Percentiles rank a stretch among this genome's conserved stretches.
phyloP scores from a whole-genome alignment of 176 grass and related monocot genomes.

The Olyra latifolia region DNA sequence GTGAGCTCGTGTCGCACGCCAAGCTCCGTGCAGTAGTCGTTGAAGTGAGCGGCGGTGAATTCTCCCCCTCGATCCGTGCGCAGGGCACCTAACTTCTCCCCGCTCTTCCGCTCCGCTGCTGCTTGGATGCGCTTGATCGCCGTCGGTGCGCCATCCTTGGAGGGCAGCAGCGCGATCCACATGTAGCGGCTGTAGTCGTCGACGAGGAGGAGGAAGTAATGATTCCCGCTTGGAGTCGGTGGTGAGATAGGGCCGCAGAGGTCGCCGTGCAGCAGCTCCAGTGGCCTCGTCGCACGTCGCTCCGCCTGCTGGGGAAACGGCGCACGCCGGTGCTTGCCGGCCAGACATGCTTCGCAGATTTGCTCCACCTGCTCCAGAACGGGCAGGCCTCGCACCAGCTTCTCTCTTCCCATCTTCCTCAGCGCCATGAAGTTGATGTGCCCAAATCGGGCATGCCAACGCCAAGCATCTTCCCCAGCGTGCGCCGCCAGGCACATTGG shows the following conservation, averaged over 20 bases:
- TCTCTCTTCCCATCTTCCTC: no score
- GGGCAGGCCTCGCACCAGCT: background rate
- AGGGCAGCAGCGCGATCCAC: background rate
- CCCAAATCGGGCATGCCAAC: background rate
- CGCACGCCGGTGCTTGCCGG: background rate
- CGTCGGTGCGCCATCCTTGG: no score
- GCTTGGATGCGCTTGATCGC: background rate
- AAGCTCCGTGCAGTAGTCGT: no score
- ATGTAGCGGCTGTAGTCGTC: background rate
- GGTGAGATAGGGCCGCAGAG: background rate
- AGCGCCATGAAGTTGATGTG: background rate
- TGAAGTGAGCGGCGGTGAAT: no score
- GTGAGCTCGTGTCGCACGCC: no score
- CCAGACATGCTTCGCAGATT: background rate
- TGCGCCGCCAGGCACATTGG: background rate
- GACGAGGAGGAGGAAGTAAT: background rate
- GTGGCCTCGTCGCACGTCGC: background rate
- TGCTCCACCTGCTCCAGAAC: background rate
- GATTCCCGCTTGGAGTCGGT: background rate
- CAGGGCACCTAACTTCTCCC: no score
- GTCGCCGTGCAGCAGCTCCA: background rate
- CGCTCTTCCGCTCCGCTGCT: background rate
- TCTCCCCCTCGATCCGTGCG: no score
- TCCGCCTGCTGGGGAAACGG: background rate
- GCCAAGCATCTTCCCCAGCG: background rate